Conservation (phyloP, 1,284 basidiomycete genomes). For the Hemileia vastatrix region DNA sequence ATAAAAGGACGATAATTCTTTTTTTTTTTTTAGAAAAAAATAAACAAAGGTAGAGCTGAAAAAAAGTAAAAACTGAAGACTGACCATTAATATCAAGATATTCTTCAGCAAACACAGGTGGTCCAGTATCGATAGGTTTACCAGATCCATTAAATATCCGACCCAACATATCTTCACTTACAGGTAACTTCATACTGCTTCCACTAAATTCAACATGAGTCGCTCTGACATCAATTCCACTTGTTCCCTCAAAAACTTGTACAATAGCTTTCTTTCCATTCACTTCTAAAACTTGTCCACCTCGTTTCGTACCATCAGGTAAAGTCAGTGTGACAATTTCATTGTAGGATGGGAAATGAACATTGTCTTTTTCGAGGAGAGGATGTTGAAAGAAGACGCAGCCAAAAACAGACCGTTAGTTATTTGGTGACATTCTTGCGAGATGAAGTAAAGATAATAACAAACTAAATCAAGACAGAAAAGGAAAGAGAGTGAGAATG, state of each 20-base stretch:
- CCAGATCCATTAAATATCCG: conserved; percentile 99
- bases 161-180: conserved; percentile 99
- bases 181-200: conserved; percentile 95
- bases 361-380: conserved; percentile 8
- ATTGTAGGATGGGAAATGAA: conserved; percentile 88
- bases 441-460: neutral
- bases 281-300: conserved; percentile 96
- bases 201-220: conserved; percentile 99
- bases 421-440: conserved; percentile 20
- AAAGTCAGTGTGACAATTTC: conserved; percentile 91
- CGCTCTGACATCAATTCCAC: conserved; percentile 91
- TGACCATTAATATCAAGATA: conserved; percentile 97
- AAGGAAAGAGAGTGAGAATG: neutral
- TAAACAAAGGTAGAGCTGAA: neutral
- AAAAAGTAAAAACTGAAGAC: conserved; percentile 33
- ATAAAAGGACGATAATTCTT: neutral
- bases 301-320: conserved; percentile 87
- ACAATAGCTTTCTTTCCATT: conserved; percentile 98
- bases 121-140: conserved; percentile 94
- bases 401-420: conserved; percentile 25
- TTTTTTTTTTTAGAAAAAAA: neutral
- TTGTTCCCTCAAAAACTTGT: conserved; percentile 97
- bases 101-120: conserved; percentile 98
- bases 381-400: conserved; percentile 46
- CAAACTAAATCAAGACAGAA: neutral